Base-by-base conservation (phyloP, 768 basidiomycete species). In the Phaeotremella skinneri region DNA sequence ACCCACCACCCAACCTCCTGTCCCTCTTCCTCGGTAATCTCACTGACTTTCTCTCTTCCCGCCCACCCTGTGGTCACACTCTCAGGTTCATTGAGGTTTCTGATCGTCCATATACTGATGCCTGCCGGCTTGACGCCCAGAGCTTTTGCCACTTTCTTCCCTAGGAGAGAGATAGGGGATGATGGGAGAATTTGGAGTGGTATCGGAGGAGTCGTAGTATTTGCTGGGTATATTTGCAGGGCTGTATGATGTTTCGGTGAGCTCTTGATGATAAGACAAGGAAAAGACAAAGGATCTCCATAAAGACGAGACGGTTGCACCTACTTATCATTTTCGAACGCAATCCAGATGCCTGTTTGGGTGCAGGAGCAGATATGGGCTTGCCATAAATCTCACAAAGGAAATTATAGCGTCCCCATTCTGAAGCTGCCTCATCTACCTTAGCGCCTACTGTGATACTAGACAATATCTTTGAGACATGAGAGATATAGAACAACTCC, bases 321-420 rank as follows among this genome's bases (percentile, higher is more conserved):
- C 57, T 49, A 75, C 74, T 63, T n/a, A 73, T 62, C 63, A 75
- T 62, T 50, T 62, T 71, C 16, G 66, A 69, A 32, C 61, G 60
- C 30, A 75, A 31, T 0, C 30, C 31, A 5, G 37, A 27, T 30
- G 37, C 49, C 26, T 26, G 39, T 2, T 26, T 32, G 3, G 20
- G 2, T 41, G 42, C 0, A 47, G 39, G 11, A 17, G n/a, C 25
- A 6, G 25, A 13, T 5, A 6, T 9, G 25, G 34, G 9, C 21
- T 20, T 17, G 23, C 58, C 58, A 56, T 72, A 54, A 32, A 34
- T 39, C 56, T 51, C 51, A 41, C 50, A 55, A 31, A 70, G 50
- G 34, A 65, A 63, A 13, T 60, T 57, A 32, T 66, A 69, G 49
- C 65, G 37, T 3, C 63, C 64, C 66, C 67, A 68, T 39, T 27